phyloP scores from a whole-genome alignment of 2,329 filamentous ascomycete species.

The Nannizzia gypsea region DNA sequence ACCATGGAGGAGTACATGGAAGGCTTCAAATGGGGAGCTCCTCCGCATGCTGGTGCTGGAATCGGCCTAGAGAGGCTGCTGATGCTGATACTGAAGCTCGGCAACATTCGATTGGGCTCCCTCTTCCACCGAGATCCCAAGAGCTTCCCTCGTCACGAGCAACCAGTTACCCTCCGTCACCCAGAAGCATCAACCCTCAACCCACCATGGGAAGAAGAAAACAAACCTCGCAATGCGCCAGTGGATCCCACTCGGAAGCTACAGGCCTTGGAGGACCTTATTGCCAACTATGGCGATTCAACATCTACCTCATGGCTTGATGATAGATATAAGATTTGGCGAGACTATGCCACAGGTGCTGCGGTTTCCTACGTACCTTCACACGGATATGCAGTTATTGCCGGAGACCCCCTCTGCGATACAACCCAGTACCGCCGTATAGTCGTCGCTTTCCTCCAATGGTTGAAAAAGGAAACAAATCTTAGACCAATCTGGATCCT shows the following conservation, averaged over 20 bases:
- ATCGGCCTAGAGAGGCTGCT: slow-evolving; percentile 82
- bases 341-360: slow-evolving; percentile 65
- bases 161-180: slow-evolving; percentile 58
- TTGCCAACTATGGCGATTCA: slow-evolving; percentile 90
- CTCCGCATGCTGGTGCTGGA: slow-evolving; percentile 80
- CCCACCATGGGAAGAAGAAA: slow-evolving; percentile 46
- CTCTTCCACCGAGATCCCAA: slow-evolving; percentile 81
- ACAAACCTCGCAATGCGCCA: slow-evolving; percentile 26
- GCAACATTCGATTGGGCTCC: slow-evolving; percentile 79
- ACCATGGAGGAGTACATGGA: slow-evolving; percentile 83
- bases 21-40: slow-evolving; percentile 77
- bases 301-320: slow-evolving; percentile 92
- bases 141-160: slow-evolving; percentile 61
- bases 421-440: slow-evolving; percentile 61
- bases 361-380: slow-evolving; percentile 73
- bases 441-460: slow-evolving; percentile 61
- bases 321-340: slow-evolving; percentile 77
- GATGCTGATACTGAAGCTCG: slow-evolving; percentile 72
- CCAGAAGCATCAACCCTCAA: slow-evolving; percentile 75
- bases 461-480: slow-evolving; percentile 56
- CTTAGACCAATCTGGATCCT: slow-evolving; percentile 83
- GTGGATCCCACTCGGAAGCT: slow-evolving; percentile 41
- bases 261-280: slow-evolving; percentile 71
- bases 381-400: slow-evolving; percentile 68
- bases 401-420: slow-evolving; percentile 80